A percentile compares a stretch with the other conserved stretches of the same genome.
phyloP scores from a whole-genome alignment of 768 basidiomycete species.

The Amyloporia xantha region DNA sequence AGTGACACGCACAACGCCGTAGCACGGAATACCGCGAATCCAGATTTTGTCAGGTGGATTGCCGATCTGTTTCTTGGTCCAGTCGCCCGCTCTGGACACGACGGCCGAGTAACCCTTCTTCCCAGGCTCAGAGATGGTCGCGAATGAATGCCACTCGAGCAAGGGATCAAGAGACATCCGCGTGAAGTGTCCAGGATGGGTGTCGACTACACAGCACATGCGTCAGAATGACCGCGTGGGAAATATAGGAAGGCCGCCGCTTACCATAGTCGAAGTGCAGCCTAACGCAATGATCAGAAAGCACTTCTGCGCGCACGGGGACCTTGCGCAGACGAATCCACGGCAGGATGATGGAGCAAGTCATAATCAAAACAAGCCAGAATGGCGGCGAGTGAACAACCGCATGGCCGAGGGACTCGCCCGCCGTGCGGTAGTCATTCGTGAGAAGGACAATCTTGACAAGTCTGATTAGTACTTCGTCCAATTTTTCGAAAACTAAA shows the following conservation, averaged over 20 bases:
- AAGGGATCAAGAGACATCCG: conserved; percentile 35
- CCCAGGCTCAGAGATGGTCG: conserved; percentile 37
- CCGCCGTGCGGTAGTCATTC: conserved; percentile 38
- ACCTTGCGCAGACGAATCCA: conserved; percentile 51
- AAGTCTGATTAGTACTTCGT: too few species aligned
- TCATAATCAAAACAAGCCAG: conserved; percentile 47
- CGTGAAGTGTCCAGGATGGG: conserved; percentile 26
- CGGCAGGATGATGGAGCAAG: conserved; percentile 46
- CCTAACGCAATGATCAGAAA: conserved; percentile 48
- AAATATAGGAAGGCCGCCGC: conserved; percentile 5
- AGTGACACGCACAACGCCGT: conserved; percentile 45
- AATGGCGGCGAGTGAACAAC: conserved; percentile 39
- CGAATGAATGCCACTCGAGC: conserved; percentile 51
- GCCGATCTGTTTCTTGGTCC: conserved; percentile 43
- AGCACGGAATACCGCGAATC: conserved; percentile 49
- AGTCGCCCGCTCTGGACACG: conserved; percentile 43
- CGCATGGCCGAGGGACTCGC: conserved; percentile 32
- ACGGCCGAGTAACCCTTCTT: conserved; percentile 18
- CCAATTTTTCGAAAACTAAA: too few species aligned
- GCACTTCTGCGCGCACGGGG: conserved; percentile 39
- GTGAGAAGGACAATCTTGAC: conserved; percentile 46
- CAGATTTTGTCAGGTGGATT: conserved; percentile 47
- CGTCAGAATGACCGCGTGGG: background rate
- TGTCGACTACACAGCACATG: conserved; percentile 13
- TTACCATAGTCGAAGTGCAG: conserved; percentile 50